Evolutionary conservation across 768 basidiomycete species (phyloP), one percentile per base, ranked within the genome.

Genomic region (Hericium rajendrae): DNA sequence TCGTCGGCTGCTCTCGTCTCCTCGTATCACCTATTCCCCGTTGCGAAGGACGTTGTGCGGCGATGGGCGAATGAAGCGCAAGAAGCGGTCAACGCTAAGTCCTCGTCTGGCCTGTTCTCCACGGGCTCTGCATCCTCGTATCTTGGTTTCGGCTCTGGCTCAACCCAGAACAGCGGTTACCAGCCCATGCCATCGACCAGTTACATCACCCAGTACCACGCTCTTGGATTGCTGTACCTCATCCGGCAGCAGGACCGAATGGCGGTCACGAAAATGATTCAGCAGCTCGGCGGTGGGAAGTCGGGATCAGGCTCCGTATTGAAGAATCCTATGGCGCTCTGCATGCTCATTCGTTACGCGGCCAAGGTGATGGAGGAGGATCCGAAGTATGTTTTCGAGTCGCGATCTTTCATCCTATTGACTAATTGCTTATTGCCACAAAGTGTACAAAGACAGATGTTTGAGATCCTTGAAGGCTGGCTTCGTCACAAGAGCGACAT

Each of bases 11-110:
- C 97, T 3, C 82, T 99, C 65, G 91, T 99, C 49, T 97, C 97
- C 13, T 88, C 97, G 2, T 98, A 98, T 69, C 95, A 99, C 72
- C 82, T 98, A 59, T 95, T 86, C 79, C 93, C 93, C 51, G 76
- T 83, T 59, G 91, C 95, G 1, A 93, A 91, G 67, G 92, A 97
- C 62, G 92, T 97, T 52, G 95, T 98, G 60, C 94, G 92, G 68
- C 86, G 97, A 65, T 99, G 97, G 97, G 91, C 91, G n/a, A 98
- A 97, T 71, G 97, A 99, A 72, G 91, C 88, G 1, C 94, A 97
- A 66, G 97, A 99, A 70, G 92, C 97, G 0, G 88, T 97, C 62
- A 94, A 84, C 67, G 84, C 91, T 6, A 98, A 97, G 70, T 79
- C 87, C 0, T 81, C 84, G 0, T 73, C 82, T 1, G 80, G 84